phyloP scores from a whole-genome alignment of 1,139 yeast species.

The Pichia sp. region DNA sequence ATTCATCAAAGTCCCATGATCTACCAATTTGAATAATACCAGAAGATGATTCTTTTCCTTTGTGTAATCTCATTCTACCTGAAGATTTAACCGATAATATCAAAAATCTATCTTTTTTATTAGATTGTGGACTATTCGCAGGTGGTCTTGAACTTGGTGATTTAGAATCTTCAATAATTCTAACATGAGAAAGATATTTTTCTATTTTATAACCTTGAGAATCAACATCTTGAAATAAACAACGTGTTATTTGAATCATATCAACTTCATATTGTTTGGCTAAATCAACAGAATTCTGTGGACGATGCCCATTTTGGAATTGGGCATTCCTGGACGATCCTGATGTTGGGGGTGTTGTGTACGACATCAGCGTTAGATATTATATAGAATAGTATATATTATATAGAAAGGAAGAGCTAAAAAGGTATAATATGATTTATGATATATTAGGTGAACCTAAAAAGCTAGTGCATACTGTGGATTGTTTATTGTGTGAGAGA shows the following conservation, averaged over 20 bases:
- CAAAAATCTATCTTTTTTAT: slow-evolving; percentile 42
- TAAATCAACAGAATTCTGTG: slow-evolving; percentile 28
- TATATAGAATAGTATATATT: too few species aligned
- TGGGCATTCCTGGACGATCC: not conserved
- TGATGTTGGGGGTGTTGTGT: not conserved
- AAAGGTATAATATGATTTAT: too few species aligned
- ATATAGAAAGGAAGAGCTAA: too few species aligned
- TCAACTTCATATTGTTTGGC: slow-evolving; percentile 51
- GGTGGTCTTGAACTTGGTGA: slow-evolving; percentile 44
- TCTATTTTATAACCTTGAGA: slow-evolving; percentile 36
- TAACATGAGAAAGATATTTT: slow-evolving; percentile 53
- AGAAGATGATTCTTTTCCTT: slow-evolving; percentile 74
- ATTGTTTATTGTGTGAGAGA: too few species aligned
- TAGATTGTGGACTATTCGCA: slow-evolving; percentile 31
- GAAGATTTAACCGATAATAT: slow-evolving; percentile 44
- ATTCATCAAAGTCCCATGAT: slow-evolving; percentile 83
- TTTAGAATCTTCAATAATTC: slow-evolving; percentile 47
- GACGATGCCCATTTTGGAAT: slow-evolving; percentile 15
- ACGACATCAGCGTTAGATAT: not conserved
- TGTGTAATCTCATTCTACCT: slow-evolving; percentile 72
- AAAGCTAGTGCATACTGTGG: too few species aligned
- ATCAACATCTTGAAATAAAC: slow-evolving; percentile 29
- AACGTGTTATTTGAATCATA: slow-evolving; percentile 37
- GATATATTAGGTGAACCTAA: too few species aligned
- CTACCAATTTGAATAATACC: slow-evolving; percentile 85